Evolutionary conservation across 176 grass and related monocot species (phyloP).

Genomic region (maize (Zea mays)): Zm-B73-REFERENCE-NAM-5.0 NC_050100.1:179701001-179701500

Average conservation of each 20-base stretch:
- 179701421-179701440: neutral
- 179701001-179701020: neutral
- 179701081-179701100: neutral
- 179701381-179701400: neutral
- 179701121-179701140: neutral
- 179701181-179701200: neutral
- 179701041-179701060: neutral
- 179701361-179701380: neutral
- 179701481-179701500: neutral
- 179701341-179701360: neutral
- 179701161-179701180: neutral
- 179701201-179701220: neutral
- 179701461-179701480: neutral
- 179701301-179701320: neutral
- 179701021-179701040: neutral
- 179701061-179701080: neutral
- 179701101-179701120: neutral
- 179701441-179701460: neutral
- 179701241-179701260: neutral
- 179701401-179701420: neutral
- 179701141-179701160: neutral
- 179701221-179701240: neutral
- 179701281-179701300: neutral
- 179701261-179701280: neutral
- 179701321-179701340: neutral